Conservation (phyloP, 2,329 filamentous ascomycete genomes). For the Aspergillus terreus region DNA sequence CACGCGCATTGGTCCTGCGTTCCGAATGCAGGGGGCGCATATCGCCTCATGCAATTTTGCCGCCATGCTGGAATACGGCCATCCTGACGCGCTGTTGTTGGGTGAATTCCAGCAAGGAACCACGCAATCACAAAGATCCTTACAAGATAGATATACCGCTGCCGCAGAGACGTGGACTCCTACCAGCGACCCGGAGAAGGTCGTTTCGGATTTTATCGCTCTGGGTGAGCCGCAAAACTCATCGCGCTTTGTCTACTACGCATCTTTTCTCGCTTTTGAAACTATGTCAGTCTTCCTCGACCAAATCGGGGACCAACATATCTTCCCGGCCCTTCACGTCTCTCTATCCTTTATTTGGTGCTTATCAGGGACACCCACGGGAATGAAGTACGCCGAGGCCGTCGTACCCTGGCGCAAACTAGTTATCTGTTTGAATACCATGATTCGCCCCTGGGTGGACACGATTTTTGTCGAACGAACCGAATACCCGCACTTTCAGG, state of each 20-base stretch:
- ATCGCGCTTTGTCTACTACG: slow-evolving; percentile 32
- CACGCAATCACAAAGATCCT: slow-evolving; percentile 10
- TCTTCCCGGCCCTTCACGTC: slow-evolving; percentile 54
- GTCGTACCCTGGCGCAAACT: slow-evolving; percentile 52
- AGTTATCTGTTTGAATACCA: slow-evolving; percentile 51
- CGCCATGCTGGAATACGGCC: slow-evolving; percentile 54
- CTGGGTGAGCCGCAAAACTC: slow-evolving; percentile 13
- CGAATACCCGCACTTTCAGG: slow-evolving; percentile 42
- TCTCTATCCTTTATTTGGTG: slow-evolving; percentile 52
- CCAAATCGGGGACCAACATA: slow-evolving; percentile 49
- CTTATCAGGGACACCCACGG: slow-evolving; percentile 33
- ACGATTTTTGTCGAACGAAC: slow-evolving; percentile 34
- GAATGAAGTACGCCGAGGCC: slow-evolving; percentile 38
- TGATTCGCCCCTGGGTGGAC: slow-evolving; percentile 40
- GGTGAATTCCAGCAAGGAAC: slow-evolving; percentile 22
- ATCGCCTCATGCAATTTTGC: slow-evolving; percentile 54
- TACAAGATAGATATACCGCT: slow-evolving; percentile 11
- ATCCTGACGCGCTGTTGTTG: slow-evolving; percentile 30
- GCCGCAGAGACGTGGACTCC: slow-evolving; percentile 23
- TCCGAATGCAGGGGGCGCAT: slow-evolving; percentile 53
- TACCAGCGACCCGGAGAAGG: slow-evolving; percentile 6
- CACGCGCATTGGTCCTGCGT: slow-evolving; percentile 44
- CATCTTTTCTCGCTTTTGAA: slow-evolving; percentile 39
- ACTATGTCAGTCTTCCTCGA: slow-evolving; percentile 44
- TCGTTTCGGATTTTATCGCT: slow-evolving; percentile 13